phyloP scores from a whole-genome alignment of 2,329 filamentous ascomycete genomes.

The Alternaria metachromatica region DNA sequence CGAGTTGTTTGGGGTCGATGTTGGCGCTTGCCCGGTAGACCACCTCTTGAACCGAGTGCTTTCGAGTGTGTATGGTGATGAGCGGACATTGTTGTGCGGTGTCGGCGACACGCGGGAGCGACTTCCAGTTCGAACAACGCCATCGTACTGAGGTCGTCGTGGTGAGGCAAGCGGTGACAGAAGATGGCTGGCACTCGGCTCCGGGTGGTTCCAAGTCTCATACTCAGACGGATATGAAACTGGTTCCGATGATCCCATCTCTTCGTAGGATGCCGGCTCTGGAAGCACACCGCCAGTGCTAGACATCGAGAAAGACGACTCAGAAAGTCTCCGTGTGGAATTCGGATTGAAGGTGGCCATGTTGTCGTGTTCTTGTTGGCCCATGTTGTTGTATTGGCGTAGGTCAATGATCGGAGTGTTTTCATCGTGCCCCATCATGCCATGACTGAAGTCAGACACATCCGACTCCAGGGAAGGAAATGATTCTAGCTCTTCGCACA shows the following conservation, averaged over 20 bases:
- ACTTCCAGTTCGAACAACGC: conserved; percentile 60
- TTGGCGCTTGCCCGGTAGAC: conserved; percentile 69
- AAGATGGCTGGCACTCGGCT: conserved; percentile 67
- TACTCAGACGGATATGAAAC: conserved; percentile 67
- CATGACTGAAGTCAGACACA: conserved; percentile 46
- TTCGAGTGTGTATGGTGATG: conserved; percentile 74
- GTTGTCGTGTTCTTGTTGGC: conserved; percentile 40
- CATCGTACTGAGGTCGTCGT: conserved; percentile 65
- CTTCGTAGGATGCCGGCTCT: conserved; percentile 74
- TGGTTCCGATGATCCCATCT: conserved; percentile 73
- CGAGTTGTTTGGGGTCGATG: conserved; percentile 66
- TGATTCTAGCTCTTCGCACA: conserved; percentile 47
- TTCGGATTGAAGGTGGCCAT: conserved; percentile 50
- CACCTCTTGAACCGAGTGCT: conserved; percentile 73
- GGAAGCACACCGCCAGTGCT: conserved; percentile 63
- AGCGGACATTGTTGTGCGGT: conserved; percentile 70
- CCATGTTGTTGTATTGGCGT: conserved; percentile 44
- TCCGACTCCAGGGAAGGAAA: conserved; percentile 50
- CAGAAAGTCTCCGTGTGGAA: conserved; percentile 70
- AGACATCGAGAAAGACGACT: conserved; percentile 76
- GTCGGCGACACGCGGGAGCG: conserved; percentile 75
- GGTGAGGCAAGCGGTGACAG: conserved; percentile 77
- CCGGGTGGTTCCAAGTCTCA: conserved; percentile 71
- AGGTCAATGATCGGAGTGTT: conserved; percentile 51
- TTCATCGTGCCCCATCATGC: conserved; percentile 48